Percentiles rank a stretch among this genome's conserved stretches.
Evolutionary conservation across 192 early-diverging fungal species (phyloP).

Genomic region (Entomortierella lignicola): DNA sequence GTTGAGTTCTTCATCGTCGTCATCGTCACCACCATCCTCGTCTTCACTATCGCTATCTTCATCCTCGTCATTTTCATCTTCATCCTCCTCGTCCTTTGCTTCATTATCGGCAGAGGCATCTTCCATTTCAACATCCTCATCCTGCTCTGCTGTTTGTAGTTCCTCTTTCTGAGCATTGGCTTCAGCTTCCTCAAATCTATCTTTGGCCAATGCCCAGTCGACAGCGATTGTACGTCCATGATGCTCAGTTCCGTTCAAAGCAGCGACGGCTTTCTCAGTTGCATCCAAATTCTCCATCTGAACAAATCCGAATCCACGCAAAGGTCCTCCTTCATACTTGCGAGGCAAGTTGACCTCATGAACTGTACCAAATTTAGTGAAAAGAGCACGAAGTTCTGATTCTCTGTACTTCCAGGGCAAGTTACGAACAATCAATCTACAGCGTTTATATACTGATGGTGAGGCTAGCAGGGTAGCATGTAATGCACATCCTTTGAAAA

Average conservation of each 20-base stretch:
- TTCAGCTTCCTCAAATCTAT: constrained; percentile 72
- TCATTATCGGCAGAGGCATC: constrained; percentile 48
- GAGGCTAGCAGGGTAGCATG: constrained; percentile 46
- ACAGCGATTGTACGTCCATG: constrained; percentile 83
- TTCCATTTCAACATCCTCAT: constrained; percentile 54
- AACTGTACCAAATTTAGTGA: constrained; percentile 77
- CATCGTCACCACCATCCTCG: constrained; percentile 26
- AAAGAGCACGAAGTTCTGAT: constrained; percentile 70
- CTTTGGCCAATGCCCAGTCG: constrained; percentile 86
- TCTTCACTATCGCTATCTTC: constrained; percentile 41
- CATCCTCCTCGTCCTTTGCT: constrained; percentile 50
- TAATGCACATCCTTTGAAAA: constrained; percentile 78
- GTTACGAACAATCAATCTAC: constrained; percentile 90
- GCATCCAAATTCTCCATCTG: constrained; percentile 81
- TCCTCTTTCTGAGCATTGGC: constrained; percentile 58
- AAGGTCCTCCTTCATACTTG: constrained; percentile 78
- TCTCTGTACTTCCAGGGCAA: constrained; percentile 82
- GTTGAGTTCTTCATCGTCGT: constrained; percentile 53
- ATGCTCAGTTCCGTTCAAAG: constrained; percentile 77
- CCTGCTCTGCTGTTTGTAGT: constrained; percentile 49
- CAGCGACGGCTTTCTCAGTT: constrained; percentile 76
- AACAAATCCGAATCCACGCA: constrained; percentile 92
- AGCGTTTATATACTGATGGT: constrained; percentile 65
- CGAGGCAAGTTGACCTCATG: constrained; percentile 78
- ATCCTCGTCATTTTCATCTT: constrained; percentile 64